Evolutionary conservation across 768 basidiomycete species (phyloP), one percentile per base, ranked within the genome.

Genomic region (Mycena sanguinolenta): DNA sequence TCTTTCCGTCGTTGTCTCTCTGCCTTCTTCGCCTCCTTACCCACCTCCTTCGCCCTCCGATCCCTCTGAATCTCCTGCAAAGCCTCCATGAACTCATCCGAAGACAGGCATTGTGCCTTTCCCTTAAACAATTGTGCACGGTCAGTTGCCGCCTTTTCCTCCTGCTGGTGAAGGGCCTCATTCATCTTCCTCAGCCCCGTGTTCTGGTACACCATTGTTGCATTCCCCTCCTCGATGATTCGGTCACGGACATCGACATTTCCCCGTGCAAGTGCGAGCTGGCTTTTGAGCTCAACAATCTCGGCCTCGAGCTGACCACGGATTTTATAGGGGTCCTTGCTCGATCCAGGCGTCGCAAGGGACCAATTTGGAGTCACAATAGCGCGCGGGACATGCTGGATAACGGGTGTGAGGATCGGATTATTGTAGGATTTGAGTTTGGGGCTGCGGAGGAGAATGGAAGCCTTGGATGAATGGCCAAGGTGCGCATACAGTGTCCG

Each of bases 191-290:
- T 63, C 28, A 70, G 49, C 2, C 59, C 63, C 55, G 70, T 58
- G 27, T 73, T 73, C 60, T 73, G 72, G 34, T 62, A 46, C 6
- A 70, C 64, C 52, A 73, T 64, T 54, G 64, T 69, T 19, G 72
- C 72, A 63, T 73, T 69, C n/a, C 55, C 62, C 25, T 59, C 69
- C 59, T 73, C 72, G 13, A 73, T 54, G n/a, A 73, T 64, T 16
- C 42, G 28, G n/a, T 73, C 63, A 21, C 64, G 68, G 2, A 63
- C 68, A 1, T 36, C 16, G 21, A 63, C 52, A 42, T 52, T 55
- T 21, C 54, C 50, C 14, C n/a, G 36, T 1, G 62, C 52, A 2
- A 63, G 50, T 5, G 34, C 52, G 16, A 34, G 32, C 32, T 34
- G 32, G 6, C 10, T 34, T 4, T 10, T 4, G 6, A 34, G 32